These are phyloP conservation scores for Salicornia ramosissima DNA, from an alignment of 148 eudicot species.

Conservation along the genomic window DNA sequence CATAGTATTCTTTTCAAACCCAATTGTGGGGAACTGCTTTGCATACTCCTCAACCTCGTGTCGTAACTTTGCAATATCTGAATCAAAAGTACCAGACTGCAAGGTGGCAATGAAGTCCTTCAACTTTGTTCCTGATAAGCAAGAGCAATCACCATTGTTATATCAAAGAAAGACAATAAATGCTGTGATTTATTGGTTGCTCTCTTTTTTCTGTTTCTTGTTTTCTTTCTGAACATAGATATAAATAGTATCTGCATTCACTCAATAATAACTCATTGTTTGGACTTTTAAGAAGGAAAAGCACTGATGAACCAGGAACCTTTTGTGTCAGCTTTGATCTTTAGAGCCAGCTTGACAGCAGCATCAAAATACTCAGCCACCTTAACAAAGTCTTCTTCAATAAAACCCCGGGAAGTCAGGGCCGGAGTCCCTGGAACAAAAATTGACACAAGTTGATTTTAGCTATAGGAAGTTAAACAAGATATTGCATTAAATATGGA, in stretches of 20 bases:
- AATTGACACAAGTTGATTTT: conserved; percentile 7
- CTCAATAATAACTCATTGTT: neutral
- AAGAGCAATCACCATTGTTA: conserved; percentile 8
- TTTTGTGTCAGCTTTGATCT: conserved; percentile 66
- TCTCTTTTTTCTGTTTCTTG: neutral
- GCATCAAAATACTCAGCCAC: conserved; percentile 90
- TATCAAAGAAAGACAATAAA: neutral
- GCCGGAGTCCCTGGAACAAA: conserved; percentile 82
- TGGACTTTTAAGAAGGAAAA: no score
- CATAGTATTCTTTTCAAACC: conserved; percentile 90
- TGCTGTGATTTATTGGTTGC: neutral
- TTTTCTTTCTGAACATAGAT: neutral
- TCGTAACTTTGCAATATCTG: conserved; percentile 78
- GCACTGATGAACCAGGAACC: conserved; percentile 34
- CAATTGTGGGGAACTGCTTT: conserved; percentile 95
- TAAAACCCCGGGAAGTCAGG: conserved; percentile 89
- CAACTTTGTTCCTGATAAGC: conserved; percentile 74
- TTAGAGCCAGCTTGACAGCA: conserved; percentile 77
- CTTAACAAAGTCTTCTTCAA: conserved; percentile 92
- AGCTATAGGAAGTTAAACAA: neutral
- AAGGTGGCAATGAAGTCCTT: conserved; percentile 84
- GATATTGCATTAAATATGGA: conserved; percentile 1
- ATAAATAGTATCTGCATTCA: neutral
- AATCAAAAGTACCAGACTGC: conserved; percentile 58
- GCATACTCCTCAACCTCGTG: conserved; percentile 89